Percentiles rank a stretch among this genome's conserved stretches.
Evolutionary conservation across 1,284 basidiomycete species (phyloP).

Genomic region (Ganoderma lucidum): DNA sequence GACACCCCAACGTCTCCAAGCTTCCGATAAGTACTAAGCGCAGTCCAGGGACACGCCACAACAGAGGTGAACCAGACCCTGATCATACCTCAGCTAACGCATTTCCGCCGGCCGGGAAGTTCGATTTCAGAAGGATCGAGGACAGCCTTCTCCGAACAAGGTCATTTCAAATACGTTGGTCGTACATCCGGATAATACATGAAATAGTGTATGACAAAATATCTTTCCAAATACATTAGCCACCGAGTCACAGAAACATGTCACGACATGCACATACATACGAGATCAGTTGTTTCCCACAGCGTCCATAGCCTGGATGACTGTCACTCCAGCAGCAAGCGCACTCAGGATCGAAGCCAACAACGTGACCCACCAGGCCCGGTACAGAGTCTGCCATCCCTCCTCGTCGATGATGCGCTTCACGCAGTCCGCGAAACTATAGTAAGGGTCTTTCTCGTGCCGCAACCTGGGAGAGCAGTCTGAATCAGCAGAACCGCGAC

Average conservation of each 20-base stretch:
- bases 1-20: neutral
- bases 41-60: neutral
- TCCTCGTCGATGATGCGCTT: slow-evolving; percentile 88
- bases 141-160: neutral
- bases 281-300: slow-evolving; percentile 10
- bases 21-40: neutral
- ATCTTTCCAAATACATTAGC: slow-evolving; percentile 5
- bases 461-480: slow-evolving; percentile 60
- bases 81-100: neutral
- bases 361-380: slow-evolving; percentile 90
- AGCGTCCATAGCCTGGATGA: slow-evolving; percentile 21
- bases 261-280: slow-evolving; percentile 4
- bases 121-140: neutral
- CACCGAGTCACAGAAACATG: neutral
- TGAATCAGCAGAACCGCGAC: neutral
- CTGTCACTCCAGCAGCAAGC: slow-evolving; percentile 56
- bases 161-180: slow-evolving; percentile 1
- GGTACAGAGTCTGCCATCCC: slow-evolving; percentile 78
- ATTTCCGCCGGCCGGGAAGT: neutral
- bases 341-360: slow-evolving; percentile 69
- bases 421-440: slow-evolving; percentile 79
- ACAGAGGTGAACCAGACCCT: neutral
- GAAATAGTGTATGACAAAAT: neutral
- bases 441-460: slow-evolving; percentile 88
- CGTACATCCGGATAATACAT: slow-evolving; percentile 9